Conservation (phyloP, 768 basidiomycete species). For the Suillus alpinus region DNA sequence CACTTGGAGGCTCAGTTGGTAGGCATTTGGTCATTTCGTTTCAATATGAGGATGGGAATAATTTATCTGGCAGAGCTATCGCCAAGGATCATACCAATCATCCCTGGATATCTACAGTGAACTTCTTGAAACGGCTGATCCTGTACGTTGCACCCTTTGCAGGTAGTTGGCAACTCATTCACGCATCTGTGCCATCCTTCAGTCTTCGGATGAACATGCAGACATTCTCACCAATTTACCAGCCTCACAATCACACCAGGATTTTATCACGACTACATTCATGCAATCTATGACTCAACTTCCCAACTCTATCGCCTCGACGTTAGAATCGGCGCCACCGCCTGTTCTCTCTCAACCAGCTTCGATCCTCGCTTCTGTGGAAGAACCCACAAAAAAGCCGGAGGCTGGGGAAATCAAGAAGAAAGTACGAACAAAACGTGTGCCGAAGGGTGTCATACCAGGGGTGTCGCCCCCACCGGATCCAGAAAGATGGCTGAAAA, state of each 20-base stretch:
- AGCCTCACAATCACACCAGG: conserved; percentile 78
- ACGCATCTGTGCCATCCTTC: conserved; percentile 11
- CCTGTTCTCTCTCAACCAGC: conserved; percentile 41
- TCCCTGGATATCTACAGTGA: conserved; percentile 80
- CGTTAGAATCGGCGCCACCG: conserved; percentile 62
- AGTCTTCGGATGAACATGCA: conserved; percentile 86
- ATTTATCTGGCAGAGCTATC: conserved; percentile 57
- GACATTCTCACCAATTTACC: conserved; percentile 85
- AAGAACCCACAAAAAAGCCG: conserved; percentile 33
- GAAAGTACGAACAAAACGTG: conserved; percentile 61
- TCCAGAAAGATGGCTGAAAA: conserved; percentile 88
- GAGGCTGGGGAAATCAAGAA: conserved; percentile 36
- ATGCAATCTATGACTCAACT: conserved; percentile 61
- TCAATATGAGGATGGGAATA: conserved; percentile 17
- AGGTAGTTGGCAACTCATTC: not conserved
- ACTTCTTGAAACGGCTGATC: conserved; percentile 73
- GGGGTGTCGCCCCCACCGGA: conserved; percentile 82
- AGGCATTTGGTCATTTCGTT: conserved; percentile 28
- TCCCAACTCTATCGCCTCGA: conserved; percentile 46
- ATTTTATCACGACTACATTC: conserved; percentile 77
- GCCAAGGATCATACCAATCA: conserved; percentile 69
- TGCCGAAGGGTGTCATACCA: conserved; percentile 72
- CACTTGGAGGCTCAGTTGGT: conserved; percentile 91
- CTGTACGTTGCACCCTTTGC: conserved; percentile 46
- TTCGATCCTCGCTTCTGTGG: conserved; percentile 22